A percentile compares a stretch with the other conserved stretches of the same genome.
These are phyloP conservation scores for Phellinidium pouzarii DNA, from an alignment of 1,284 basidiomycete species.

Conservation along the genomic window DNA sequence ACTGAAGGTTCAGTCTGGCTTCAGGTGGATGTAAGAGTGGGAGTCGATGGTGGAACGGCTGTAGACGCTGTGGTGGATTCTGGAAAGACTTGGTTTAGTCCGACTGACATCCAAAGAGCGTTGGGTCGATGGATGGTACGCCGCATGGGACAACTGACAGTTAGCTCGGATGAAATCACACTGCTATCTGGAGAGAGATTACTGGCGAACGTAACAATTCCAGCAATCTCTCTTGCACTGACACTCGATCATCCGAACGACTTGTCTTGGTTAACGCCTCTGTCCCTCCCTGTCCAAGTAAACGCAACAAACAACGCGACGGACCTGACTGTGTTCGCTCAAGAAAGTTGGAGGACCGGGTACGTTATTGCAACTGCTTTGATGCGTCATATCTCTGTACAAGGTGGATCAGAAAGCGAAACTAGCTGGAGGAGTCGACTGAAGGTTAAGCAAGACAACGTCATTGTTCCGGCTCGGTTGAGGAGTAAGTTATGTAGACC, in stretches of 20 bases:
- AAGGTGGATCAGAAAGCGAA: slow-evolving; percentile 42
- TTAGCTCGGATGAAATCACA: slow-evolving; percentile 42
- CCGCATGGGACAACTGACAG: slow-evolving; percentile 46
- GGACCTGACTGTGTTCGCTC: slow-evolving; percentile 43
- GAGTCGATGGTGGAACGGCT: slow-evolving; percentile 56
- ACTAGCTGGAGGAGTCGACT: slow-evolving; percentile 47
- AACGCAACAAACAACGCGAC: slow-evolving; percentile 47
- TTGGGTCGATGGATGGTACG: slow-evolving; percentile 61
- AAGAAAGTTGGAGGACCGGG: slow-evolving; percentile 54
- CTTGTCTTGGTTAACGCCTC: slow-evolving; percentile 49
- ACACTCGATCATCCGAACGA: slow-evolving; percentile 44
- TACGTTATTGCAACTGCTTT: slow-evolving; percentile 37
- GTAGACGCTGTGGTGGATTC: slow-evolving; percentile 38
- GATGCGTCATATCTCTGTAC: slow-evolving; percentile 38
- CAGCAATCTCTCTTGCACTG: slow-evolving; percentile 48
- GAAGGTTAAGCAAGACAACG: slow-evolving; percentile 34
- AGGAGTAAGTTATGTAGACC: slow-evolving; percentile 38
- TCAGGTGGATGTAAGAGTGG: slow-evolving; percentile 47
- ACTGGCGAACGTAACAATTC: slow-evolving; percentile 41
- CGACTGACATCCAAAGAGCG: slow-evolving; percentile 45
- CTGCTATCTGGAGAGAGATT: slow-evolving; percentile 27
- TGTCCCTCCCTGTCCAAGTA: slow-evolving; percentile 48
- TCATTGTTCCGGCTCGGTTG: slow-evolving; percentile 41
- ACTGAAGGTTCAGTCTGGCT: slow-evolving; percentile 58
- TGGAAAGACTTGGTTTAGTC: slow-evolving; percentile 33